phyloP scores from a whole-genome alignment of 2,329 filamentous ascomycete genomes.

The Cryphonectria japonica region DNA sequence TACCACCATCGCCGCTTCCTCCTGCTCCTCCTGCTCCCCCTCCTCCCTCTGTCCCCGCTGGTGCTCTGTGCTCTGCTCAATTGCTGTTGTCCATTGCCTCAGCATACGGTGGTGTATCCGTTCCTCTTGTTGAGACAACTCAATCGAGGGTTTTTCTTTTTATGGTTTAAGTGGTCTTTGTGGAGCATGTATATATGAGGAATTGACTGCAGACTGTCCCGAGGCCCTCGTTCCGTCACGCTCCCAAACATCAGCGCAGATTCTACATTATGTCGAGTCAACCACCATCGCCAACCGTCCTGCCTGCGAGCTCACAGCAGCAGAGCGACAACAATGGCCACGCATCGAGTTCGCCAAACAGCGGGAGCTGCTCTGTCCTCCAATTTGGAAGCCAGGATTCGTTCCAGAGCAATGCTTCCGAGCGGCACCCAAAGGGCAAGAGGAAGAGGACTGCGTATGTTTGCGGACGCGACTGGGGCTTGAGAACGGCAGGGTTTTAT shows the following conservation, averaged over 20 bases:
- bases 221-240: neutral
- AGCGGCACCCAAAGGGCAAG: slow-evolving; percentile 61
- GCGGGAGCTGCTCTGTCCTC: slow-evolving; percentile 22
- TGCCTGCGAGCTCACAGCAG: slow-evolving; percentile 22
- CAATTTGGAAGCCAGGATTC: slow-evolving; percentile 21
- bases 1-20: slow-evolving; percentile 8
- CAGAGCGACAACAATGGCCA: slow-evolving; percentile 17
- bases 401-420: slow-evolving; percentile 31
- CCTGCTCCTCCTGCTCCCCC: slow-evolving; percentile 7
- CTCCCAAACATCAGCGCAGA: neutral
- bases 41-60: slow-evolving; percentile 3
- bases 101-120: slow-evolving; percentile 17
- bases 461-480: slow-evolving; percentile 32
- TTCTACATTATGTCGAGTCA: slow-evolving; percentile 26
- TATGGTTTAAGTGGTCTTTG: slow-evolving; percentile 3
- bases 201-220: slow-evolving; percentile 2
- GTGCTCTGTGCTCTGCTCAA: slow-evolving; percentile 8
- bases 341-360: slow-evolving; percentile 26
- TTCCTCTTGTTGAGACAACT: slow-evolving; percentile 16
- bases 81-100: slow-evolving; percentile 19
- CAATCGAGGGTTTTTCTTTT: slow-evolving; percentile 19
- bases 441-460: slow-evolving; percentile 67
- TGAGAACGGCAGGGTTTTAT: slow-evolving; percentile 12
- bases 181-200: slow-evolving; percentile 16
- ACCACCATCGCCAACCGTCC: slow-evolving; percentile 24